Conservation (phyloP, 2,329 filamentous ascomycete species). For the Penicillium italicum region DNA sequence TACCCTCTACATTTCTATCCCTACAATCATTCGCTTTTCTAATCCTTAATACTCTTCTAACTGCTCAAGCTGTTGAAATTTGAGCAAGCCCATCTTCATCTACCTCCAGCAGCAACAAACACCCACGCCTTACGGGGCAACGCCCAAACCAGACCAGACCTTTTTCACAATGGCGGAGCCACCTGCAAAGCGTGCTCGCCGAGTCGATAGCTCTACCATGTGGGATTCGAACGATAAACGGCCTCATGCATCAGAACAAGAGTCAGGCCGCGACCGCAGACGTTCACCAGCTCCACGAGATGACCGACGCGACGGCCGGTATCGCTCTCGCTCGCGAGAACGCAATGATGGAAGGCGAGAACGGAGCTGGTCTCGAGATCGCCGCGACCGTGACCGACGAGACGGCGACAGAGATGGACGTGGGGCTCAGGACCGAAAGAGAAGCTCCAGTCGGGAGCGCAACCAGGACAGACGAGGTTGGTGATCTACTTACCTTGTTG, state of each 20-base stretch:
- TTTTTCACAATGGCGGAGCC: constrained; percentile 49
- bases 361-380: constrained; percentile 44
- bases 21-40: neutral
- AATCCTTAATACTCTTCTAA: neutral
- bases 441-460: constrained; percentile 39
- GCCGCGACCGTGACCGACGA: constrained; percentile 36
- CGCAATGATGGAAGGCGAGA: constrained; percentile 41
- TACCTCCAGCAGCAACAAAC: neutral
- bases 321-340: constrained; percentile 41
- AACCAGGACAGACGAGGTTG: constrained; percentile 41
- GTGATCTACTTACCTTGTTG: neutral
- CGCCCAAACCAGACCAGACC: constrained; percentile 8
- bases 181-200: constrained; percentile 50
- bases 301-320: constrained; percentile 40
- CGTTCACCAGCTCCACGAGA: constrained; percentile 37
- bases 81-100: neutral
- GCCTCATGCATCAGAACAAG: constrained; percentile 27
- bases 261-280: constrained; percentile 37
- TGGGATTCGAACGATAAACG: constrained; percentile 51
- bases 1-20: constrained; percentile 11
- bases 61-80: neutral
- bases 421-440: constrained; percentile 39
- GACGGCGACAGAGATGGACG: constrained; percentile 38
- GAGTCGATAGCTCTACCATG: constrained; percentile 59
- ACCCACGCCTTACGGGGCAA: constrained; percentile 10